Evolutionary conservation across 179 eudicot genomes (phyloP).

Genomic region (Pouteria campechiana): DNA sequence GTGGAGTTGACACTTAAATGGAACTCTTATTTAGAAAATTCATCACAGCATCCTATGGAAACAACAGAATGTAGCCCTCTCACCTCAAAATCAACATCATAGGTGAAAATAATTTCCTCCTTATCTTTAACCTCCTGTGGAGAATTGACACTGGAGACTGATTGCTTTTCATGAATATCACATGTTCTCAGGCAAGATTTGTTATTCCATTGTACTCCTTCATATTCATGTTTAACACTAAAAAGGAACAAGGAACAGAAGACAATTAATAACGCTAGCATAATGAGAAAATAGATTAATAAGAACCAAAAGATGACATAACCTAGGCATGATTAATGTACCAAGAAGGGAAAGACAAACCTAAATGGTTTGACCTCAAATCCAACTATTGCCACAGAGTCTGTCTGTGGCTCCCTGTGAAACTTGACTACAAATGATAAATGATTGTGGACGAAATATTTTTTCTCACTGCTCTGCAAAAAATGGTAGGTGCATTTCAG

Average conservation of each 20-base stretch:
- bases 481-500: no score
- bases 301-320: neutral
- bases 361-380: slow-evolving; percentile 61
- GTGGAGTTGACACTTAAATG: no score
- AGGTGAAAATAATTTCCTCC: slow-evolving; percentile 35
- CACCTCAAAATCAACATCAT: slow-evolving; percentile 49
- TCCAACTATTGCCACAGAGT: slow-evolving; percentile 51
- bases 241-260: neutral
- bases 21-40: no score
- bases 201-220: slow-evolving; percentile 22
- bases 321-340: neutral
- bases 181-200: slow-evolving; percentile 21
- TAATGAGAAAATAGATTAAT: neutral
- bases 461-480: slow-evolving; percentile 21
- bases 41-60: no score
- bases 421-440: slow-evolving; percentile 38
- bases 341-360: slow-evolving; percentile 11
- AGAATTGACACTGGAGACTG: slow-evolving; percentile 13
- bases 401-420: slow-evolving; percentile 36
- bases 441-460: slow-evolving; percentile 45
- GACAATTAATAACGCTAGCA: neutral
- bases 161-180: slow-evolving; percentile 23
- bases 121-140: slow-evolving; percentile 45
- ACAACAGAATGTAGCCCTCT: no score
- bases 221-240: slow-evolving; percentile 28